Percentiles rank a stretch among this genome's conserved stretches.
Conservation (phyloP, 2,329 filamentous ascomycete species). For the Claviceps sp. region DNA sequence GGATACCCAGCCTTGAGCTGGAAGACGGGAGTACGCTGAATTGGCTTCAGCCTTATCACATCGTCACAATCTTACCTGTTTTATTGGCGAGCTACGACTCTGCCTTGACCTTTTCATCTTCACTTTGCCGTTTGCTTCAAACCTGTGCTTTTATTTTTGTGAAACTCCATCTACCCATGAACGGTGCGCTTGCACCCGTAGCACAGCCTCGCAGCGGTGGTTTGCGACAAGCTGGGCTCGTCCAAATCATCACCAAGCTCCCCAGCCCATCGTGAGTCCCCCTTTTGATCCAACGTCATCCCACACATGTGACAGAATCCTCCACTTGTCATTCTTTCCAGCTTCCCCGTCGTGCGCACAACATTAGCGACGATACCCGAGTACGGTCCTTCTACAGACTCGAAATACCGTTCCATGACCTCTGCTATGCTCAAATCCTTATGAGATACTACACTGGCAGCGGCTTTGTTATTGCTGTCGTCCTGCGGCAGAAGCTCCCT, state of each 20-base stretch:
- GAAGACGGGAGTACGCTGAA: background rate
- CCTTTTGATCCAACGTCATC: slow-evolving; percentile 48
- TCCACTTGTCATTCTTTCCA: slow-evolving; percentile 38
- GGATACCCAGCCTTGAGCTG: background rate
- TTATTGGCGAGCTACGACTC: background rate
- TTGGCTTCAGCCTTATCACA: background rate
- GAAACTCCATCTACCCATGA: slow-evolving; percentile 26
- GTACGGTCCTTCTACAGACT: slow-evolving; percentile 66
- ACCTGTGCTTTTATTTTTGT: background rate
- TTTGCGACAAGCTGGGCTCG: slow-evolving; percentile 11
- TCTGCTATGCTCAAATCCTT: slow-evolving; percentile 81
- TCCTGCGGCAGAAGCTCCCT: slow-evolving; percentile 29
- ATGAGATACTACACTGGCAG: slow-evolving; percentile 41
- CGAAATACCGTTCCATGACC: slow-evolving; percentile 80
- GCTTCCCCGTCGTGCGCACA: slow-evolving; percentile 77
- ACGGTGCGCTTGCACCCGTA: slow-evolving; percentile 63
- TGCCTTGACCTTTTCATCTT: background rate
- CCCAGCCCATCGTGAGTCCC: slow-evolving; percentile 50
- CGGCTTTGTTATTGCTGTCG: slow-evolving; percentile 14
- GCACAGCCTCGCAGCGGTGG: slow-evolving; percentile 36
- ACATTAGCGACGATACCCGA: slow-evolving; percentile 92
- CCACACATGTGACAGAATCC: slow-evolving; percentile 53
- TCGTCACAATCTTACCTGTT: background rate
- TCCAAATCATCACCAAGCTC: slow-evolving; percentile 38
- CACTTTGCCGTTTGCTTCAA: too few species aligned